Evolutionary conservation across 495 filamentous ascomycete genomes (phyloP).

Genomic region (Trichoderma virens): DNA sequence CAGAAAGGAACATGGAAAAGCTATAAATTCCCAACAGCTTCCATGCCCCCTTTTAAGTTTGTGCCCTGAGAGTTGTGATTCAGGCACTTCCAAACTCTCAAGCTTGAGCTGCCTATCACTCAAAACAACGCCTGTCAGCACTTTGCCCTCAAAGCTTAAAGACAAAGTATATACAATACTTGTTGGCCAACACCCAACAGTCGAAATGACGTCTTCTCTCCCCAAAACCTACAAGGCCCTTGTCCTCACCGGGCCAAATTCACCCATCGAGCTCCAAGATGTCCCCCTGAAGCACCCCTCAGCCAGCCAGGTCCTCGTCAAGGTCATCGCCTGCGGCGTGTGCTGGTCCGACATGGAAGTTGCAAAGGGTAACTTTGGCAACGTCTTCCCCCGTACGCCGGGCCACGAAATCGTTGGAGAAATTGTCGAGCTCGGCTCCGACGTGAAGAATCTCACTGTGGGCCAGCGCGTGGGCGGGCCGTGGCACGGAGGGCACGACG

Average conservation of each 20-base stretch:
- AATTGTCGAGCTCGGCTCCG: slow-evolving; percentile 40
- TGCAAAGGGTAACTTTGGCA: slow-evolving; percentile 29
- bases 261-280: slow-evolving; percentile 35
- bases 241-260: slow-evolving; percentile 30
- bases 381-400: slow-evolving; percentile 42
- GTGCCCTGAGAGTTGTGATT: too few relatives aligned
- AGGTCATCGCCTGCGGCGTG: slow-evolving; percentile 47
- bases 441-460: slow-evolving; percentile 34
- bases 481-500: slow-evolving; percentile 51
- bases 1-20: too few relatives aligned
- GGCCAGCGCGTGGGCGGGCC: slow-evolving; percentile 46
- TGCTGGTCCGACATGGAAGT: slow-evolving; percentile 40
- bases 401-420: slow-evolving; percentile 50
- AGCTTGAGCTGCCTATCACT: too few relatives aligned
- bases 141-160: background rate
- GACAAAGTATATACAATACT: background rate
- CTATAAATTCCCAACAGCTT: too few relatives aligned
- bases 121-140: too few relatives aligned
- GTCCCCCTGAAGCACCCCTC: slow-evolving; percentile 34
- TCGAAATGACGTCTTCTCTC: slow-evolving; percentile 24
- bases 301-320: slow-evolving; percentile 40
- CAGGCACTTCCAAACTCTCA: too few relatives aligned
- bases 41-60: too few relatives aligned
- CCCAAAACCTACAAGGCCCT: slow-evolving; percentile 45
- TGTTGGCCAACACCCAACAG: slow-evolving; percentile 6